These are phyloP conservation scores for Vigna angularis DNA, from an alignment of 306 rosid species.

Conservation along the genomic window DNA sequence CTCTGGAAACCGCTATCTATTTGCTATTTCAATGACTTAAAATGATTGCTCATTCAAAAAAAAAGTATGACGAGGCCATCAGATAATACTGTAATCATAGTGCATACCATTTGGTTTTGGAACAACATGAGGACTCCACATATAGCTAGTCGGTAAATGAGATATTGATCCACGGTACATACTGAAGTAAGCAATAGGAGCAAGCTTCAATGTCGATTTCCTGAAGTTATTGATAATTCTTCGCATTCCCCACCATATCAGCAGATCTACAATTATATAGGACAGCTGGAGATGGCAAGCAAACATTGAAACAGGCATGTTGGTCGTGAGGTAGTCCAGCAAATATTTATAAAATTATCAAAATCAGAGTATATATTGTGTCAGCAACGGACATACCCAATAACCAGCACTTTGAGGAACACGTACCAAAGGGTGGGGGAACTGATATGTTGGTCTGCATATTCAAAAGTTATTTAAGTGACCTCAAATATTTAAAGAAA, in stretches of 20 bases:
- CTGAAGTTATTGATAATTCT: slow-evolving; percentile 88
- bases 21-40: slow-evolving; percentile 22
- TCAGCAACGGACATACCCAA: slow-evolving; percentile 71
- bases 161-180: slow-evolving; percentile 92
- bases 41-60: slow-evolving; percentile 16
- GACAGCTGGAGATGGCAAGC: slow-evolving; percentile 72
- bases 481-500: slow-evolving; percentile 19
- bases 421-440: slow-evolving; percentile 96
- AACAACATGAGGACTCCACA: slow-evolving; percentile 98
- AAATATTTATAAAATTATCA: slow-evolving; percentile 39
- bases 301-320: slow-evolving; percentile 43
- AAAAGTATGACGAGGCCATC: slow-evolving; percentile 1
- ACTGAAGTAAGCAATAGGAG: slow-evolving; percentile 97
- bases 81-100: slow-evolving; percentile 19
- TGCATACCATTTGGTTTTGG: slow-evolving; percentile 88
- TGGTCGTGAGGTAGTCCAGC: slow-evolving; percentile 37
- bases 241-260: slow-evolving; percentile 97
- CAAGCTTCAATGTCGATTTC: slow-evolving; percentile 79
- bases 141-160: slow-evolving; percentile 94
- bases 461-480: slow-evolving; percentile 50
- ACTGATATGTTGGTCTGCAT: slow-evolving; percentile 90
- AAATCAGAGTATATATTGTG: slow-evolving; percentile 32
- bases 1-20: slow-evolving; percentile 7
- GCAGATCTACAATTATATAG: slow-evolving; percentile 85
- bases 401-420: slow-evolving; percentile 93